Evolutionary conservation across 345 rosid genomes (phyloP), one percentile per base, ranked within the genome.

Genomic region (Clausena lansium): DNA sequence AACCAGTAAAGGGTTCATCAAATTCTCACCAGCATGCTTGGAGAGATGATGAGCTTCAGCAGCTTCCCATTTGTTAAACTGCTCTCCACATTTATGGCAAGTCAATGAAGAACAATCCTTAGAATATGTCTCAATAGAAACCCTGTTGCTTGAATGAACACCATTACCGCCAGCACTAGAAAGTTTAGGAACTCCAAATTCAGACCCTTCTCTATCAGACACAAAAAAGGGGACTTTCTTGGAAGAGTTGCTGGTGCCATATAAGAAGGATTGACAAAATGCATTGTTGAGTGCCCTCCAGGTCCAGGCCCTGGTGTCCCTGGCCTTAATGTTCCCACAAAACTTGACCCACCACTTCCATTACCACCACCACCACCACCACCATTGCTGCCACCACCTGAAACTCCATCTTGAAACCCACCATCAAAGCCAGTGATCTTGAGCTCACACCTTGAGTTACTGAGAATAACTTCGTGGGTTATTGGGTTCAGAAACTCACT

Each of bases 11-110:
- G n/a, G 65, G n/a, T 55, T 55, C 41, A n/a, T 65, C 27, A 62
- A 62, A 36, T 35, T 20, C 76, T 82, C 80, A 96, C 99, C 97
- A 68, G 99, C 99, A 84, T 96, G 99, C 84, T 91, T 96, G 38
- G 98, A 96, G 76, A 96, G 96, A 88, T 96, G 97, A 80, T 96
- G 99, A 22, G 90, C 89, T 87, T 96, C 99, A 70, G 99, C 98
- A 78, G 92, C 97, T 81, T 94, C 99, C 88, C 91, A 88, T 88
- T 92, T 96, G 80, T 65, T 89, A 75, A 96, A 96, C 75, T 90
- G 97, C 81, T 96, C 94, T 67, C 98, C 99, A 80, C 99, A 96
- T 87, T 94, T 96, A 77, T 96, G 99, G 79, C 99, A 96, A 79
- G 93, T 90, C 55, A 95, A 83, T 73, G 84, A 78, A 77, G 87